A percentile compares a stretch with the other conserved stretches of the same genome.
phyloP scores from a whole-genome alignment of 768 basidiomycete species.

The Coprinellus micaceus region DNA sequence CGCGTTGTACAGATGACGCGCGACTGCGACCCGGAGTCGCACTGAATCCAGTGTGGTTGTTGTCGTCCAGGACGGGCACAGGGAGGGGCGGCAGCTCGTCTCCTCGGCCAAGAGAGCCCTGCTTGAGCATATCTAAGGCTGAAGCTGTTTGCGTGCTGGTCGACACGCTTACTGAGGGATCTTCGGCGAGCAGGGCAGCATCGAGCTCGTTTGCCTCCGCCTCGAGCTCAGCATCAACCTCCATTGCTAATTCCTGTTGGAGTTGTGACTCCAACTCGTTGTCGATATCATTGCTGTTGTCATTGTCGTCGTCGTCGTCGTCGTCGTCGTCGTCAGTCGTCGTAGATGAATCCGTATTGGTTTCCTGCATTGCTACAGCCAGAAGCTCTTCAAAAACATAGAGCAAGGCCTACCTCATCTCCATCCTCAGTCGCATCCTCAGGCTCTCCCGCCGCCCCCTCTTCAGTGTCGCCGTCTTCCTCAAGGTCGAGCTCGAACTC shows the following conservation, averaged over 20 bases:
- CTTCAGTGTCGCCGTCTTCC: conserved; percentile 2
- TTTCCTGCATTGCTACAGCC: conserved; percentile 1
- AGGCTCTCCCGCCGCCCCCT: conserved; percentile 1
- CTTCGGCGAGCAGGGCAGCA: background rate
- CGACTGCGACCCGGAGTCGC: background rate
- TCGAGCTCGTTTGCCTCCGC: conserved; percentile 5
- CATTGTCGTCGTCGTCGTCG: conserved; percentile 40
- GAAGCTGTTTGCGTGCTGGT: background rate
- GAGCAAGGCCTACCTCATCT: conserved; percentile 11
- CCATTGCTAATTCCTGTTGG: conserved; percentile 27
- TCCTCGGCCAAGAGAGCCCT: background rate
- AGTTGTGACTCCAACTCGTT: conserved; percentile 23
- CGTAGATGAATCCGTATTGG: conserved; percentile 9
- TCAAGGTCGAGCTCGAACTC: conserved; percentile 41
- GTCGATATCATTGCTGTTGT: conserved; percentile 50
- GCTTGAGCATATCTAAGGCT: background rate
- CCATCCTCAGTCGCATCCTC: conserved; percentile 12
- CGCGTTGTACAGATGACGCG: background rate
- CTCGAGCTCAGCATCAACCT: conserved; percentile 20
- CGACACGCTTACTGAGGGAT: background rate
- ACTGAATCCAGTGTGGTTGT: background rate
- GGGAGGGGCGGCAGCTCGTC: background rate
- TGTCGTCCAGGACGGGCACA: background rate
- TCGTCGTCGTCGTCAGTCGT: conserved; percentile 49
- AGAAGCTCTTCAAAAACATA: background rate